Evolutionary conservation across 75 land plant genomes (phyloP), one percentile per base, ranked within the genome.

Genomic region (Pseudotsuga menziesii): DNA sequence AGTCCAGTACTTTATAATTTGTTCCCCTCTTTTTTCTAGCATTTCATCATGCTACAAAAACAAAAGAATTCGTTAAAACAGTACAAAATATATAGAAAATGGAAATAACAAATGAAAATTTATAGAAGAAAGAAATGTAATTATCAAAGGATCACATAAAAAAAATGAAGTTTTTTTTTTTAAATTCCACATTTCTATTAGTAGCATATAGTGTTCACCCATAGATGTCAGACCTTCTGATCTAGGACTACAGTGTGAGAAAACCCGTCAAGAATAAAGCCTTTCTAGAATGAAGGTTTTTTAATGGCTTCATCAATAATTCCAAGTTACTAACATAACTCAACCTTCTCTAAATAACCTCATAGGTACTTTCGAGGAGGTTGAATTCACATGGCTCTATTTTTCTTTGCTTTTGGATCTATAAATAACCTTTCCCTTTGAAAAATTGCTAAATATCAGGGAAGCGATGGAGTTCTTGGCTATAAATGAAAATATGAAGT

Each of bases 191-290:
- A 41, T 69, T 6, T 69, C 8, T 69, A 75, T 7, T 41, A 19
- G 23, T 29, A 72, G 48, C 25, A 29, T 8, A 60, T 15, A 60
- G 29, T 61, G 41, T 60, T 60, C 39, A 76, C 72, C 16, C n/a
- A 41, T 22, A 41, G 57, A 75, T 29, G 32, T 15, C n/a, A 35
- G 0, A 93, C 98, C 95, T 96, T 94, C 82, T 96, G 80, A 56
- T 97, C 99, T 84, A 94, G 98, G 44, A 75, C 85, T 17, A 90
- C 99, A 23, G 99, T 96, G 61, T 98, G 91, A 11, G 99, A 98
- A 75, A 96, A 96, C 11, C 98, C 99, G 81, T 96, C 99, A 66
- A 96, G 90, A 78, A 96, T 96, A 76, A 96, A 96, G 27, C 99
- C 99, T 74, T 94, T 96, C 77, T 89, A 78, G 80, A 97, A 96